Conservation (phyloP, 2,329 filamentous ascomycete species). For the Pezizomycotina sp. region DNA sequence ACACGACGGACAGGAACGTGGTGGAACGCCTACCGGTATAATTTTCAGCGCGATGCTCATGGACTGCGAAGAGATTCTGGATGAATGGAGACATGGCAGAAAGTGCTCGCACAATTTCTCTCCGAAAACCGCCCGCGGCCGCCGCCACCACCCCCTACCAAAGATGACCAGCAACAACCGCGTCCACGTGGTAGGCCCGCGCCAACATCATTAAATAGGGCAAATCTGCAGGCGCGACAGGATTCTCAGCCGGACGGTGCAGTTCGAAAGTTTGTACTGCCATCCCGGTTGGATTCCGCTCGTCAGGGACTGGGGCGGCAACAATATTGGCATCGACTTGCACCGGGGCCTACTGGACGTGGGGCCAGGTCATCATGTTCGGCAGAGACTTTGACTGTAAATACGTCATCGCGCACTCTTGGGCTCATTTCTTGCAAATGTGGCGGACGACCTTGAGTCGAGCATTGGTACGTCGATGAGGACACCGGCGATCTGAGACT, state of each 20-base stretch:
- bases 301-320: constrained; percentile 94
- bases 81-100: constrained; percentile 93
- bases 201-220: constrained; percentile 21
- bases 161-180: constrained; percentile 38
- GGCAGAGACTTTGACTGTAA: constrained; percentile 97
- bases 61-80: constrained; percentile 93
- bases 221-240: constrained; percentile 63
- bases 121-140: constrained; percentile 48
- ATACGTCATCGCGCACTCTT: constrained; percentile 86
- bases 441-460: constrained; percentile 80
- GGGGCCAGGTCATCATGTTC: constrained; percentile 94
- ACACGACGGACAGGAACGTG: constrained; percentile 94
- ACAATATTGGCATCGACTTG: constrained; percentile 86
- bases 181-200: constrained; percentile 19
- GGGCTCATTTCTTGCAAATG: constrained; percentile 70
- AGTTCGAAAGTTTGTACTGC: constrained; percentile 80
- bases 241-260: constrained; percentile 73
- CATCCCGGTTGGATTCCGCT: constrained; percentile 92
- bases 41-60: constrained; percentile 90
- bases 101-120: constrained; percentile 80
- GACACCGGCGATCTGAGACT: constrained; percentile 83
- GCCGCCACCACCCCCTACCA: constrained; percentile 54
- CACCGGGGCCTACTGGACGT: constrained; percentile 78
- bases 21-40: constrained; percentile 76
- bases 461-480: constrained; percentile 82